Base-by-base conservation (phyloP, 495 filamentous ascomycete genomes). In the Neurospora intermedia region DNA sequence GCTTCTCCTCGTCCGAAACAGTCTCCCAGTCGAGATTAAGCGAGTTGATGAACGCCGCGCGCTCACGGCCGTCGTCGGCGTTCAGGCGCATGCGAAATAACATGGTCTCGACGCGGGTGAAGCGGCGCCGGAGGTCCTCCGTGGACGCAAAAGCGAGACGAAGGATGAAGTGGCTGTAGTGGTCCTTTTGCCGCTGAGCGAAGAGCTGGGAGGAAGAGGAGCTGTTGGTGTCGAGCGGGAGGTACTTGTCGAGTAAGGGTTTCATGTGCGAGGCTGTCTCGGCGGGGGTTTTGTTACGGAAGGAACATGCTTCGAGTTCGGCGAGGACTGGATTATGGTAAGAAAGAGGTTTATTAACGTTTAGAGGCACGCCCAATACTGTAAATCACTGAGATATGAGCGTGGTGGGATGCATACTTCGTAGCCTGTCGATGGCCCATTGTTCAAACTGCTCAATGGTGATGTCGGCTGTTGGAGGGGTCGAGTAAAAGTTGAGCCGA, bases 371-470 rank as follows among this genome's bases (percentile, higher is more conserved):
- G 35, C 4, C 4, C 35, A 38, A 38, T 5, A 38, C 6, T 38
- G 35, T 38, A 38, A 6, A 38, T 38, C 6, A 38, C 35, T 38
- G 35, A 38, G 27, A 31, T 31, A 38, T 38, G 35, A 38, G 35
- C 5, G 35, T 38, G 35, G 27, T 38, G 2, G 0, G 6, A 38
- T 38, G 35, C 35, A 39, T 39, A 39, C 94, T 84, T 76, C 91
- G 90, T 73, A 99, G 77, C 69, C 96, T 88, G 78, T 96, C 90
- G 77, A 99, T 98, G n/a, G 95, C 96, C 96, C 96, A 99, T 88
- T 97, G 93, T 78, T 99, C 96, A 78, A 99, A 99, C 77, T 98
- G 89, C 81, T 99, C 96, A 66, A 99, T 90, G 4, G 93, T 97
- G 81, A 99, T 94, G 76, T 99, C 96, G 35, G 91, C 91, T 2